Evolutionary conservation across 2,329 filamentous ascomycete genomes (phyloP).

Genomic region (Teratosphaeria epicoccoides): DNA sequence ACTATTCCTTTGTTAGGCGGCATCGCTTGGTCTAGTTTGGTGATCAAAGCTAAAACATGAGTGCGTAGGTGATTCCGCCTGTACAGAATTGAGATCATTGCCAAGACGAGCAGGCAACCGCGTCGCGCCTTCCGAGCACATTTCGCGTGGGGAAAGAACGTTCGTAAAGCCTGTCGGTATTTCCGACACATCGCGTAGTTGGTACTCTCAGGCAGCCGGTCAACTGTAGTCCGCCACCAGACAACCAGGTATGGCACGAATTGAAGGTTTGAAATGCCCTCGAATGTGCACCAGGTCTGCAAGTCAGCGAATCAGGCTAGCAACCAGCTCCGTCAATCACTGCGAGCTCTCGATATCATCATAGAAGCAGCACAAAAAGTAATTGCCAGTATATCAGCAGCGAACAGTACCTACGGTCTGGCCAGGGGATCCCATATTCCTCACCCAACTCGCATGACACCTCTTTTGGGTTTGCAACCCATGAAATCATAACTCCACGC

Average conservation of each 20-base stretch:
- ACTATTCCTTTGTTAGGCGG: background rate
- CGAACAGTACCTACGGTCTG: background rate
- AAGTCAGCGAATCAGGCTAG: too few relatives aligned
- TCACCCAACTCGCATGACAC: background rate
- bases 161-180: too few relatives aligned
- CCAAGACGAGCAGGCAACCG: background rate
- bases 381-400: background rate
- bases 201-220: too few relatives aligned
- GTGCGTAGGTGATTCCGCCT: background rate
- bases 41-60: too few relatives aligned
- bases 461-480: background rate
- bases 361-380: background rate
- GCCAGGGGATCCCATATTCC: background rate
- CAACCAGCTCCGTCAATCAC: too few relatives aligned
- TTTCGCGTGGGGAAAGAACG: background rate
- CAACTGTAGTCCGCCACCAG: too few relatives aligned
- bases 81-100: background rate
- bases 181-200: too few relatives aligned
- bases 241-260: too few relatives aligned
- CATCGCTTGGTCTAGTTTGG: background rate
- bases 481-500: background rate
- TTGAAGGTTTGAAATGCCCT: too few relatives aligned
- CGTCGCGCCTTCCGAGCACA: background rate
- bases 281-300: too few relatives aligned
- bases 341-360: background rate